Percentiles rank a stretch among this genome's conserved stretches.
phyloP scores from a whole-genome alignment of 2,329 filamentous ascomycete genomes.

The Cephalotrichum gorgonifer region DNA sequence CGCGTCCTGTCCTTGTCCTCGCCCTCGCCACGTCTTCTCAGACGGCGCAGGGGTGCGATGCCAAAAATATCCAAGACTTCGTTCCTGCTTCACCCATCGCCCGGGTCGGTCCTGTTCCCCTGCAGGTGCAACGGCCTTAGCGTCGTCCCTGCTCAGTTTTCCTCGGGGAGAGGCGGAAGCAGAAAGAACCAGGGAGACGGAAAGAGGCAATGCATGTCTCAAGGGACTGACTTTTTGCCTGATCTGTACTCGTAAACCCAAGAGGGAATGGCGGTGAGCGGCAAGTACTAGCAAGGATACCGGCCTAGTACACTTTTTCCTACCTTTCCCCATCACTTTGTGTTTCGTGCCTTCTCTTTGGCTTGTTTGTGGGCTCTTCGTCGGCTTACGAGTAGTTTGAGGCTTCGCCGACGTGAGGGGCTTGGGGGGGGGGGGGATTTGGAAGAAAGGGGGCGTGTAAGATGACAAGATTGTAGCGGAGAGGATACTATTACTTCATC shows the following conservation, averaged over 20 bases:
- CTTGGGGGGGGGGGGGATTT: neutral
- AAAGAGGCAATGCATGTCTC: neutral
- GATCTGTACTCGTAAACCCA: neutral
- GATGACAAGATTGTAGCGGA: too few relatives aligned
- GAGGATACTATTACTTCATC: too few relatives aligned
- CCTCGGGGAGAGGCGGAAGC: too few relatives aligned
- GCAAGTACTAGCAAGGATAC: slow-evolving; percentile 3
- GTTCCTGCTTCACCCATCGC: neutral
- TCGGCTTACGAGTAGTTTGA: neutral
- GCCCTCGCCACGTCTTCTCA: too few relatives aligned
- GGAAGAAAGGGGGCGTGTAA: too few relatives aligned
- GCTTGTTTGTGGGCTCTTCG: neutral
- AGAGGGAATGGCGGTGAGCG: slow-evolving; percentile 6
- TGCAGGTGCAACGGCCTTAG: too few relatives aligned
- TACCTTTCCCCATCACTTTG: neutral
- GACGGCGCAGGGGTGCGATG: neutral
- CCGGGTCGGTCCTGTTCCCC: neutral
- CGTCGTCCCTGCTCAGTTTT: too few relatives aligned
- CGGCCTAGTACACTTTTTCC: neutral
- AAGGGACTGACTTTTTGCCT: neutral
- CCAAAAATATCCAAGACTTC: neutral
- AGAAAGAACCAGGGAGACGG: neutral
- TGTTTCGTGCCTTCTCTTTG: neutral
- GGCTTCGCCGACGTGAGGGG: neutral
- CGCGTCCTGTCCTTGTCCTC: too few relatives aligned